Base-by-base conservation (phyloP, 75 land plant species). In the Gnetum montanum region DNA sequence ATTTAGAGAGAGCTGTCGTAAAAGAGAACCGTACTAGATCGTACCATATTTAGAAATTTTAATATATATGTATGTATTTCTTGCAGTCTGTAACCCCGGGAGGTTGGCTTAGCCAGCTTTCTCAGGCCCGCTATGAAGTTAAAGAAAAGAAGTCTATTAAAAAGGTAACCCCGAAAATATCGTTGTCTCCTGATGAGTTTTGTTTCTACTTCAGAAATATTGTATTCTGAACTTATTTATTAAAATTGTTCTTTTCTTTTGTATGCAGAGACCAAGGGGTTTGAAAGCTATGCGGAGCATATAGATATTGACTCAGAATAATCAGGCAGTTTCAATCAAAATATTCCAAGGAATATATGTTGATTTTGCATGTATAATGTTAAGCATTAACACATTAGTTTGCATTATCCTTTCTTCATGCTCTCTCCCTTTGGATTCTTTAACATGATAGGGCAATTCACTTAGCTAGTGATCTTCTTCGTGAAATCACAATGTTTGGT, bases 91-190 rank as follows among this genome's bases (percentile, higher is more conserved):
- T 78, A 20, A 66, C 82, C 46, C 90, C 90, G 30, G 90, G 90
- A 1, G 43, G 62, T 31, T 84, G 88, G 88, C 68, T 84, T 4
- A 79, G 77, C 45, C 84, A 86, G 36, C 57, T 86, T 49, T 63
- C 77, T 3, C 67, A 73, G 19, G 88, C 83, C 18, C 69, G 90
- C 2, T 86, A 86, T 31, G 90, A 86, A 67, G 90, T 86, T 15
- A 51, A 80, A 26, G 90, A 86, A 57, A 86, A 84, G 61, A 86
- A 84, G 28, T 38, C 58, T 28, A 48, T 69, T 10, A 90, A 90
- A 70, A 86, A 90, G 87, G 92, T 87, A 41, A 41, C 18, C 43
- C 18, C 4, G 43, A 41, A 15, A 41, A 40, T 4, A 41, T 41
- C 16, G 13, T 15, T 41, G 2, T 15, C n/a, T 41, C 18, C 4